phyloP scores from a whole-genome alignment of 768 basidiomycete species.

The Crucibulum laeve region DNA sequence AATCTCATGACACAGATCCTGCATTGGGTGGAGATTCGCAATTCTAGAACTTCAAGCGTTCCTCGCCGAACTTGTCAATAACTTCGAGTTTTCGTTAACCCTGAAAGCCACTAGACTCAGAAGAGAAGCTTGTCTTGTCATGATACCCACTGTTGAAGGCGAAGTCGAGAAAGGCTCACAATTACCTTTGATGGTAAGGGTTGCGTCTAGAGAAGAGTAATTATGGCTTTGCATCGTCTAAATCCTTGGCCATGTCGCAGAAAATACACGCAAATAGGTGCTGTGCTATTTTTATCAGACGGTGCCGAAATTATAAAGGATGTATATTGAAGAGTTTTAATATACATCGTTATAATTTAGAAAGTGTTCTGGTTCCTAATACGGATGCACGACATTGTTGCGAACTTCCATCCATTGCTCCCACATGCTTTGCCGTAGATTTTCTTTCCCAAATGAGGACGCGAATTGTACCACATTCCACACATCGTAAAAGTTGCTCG shows the following conservation, averaged over 20 bases:
- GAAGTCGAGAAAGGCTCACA: conserved; percentile 36
- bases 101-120: conserved; percentile 28
- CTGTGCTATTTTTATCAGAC: too few species aligned
- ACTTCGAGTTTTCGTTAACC: conserved; percentile 48
- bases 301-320: too few species aligned
- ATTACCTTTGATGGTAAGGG: conserved; percentile 32
- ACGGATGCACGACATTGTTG: background rate
- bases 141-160: conserved; percentile 39
- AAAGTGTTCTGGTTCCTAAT: too few species aligned
- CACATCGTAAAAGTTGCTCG: conserved; percentile 73
- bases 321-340: too few species aligned
- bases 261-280: too few species aligned
- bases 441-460: conserved; percentile 35
- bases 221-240: too few species aligned
- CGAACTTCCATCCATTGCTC: conserved; percentile 25
- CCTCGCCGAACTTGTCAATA: conserved; percentile 47
- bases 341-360: too few species aligned
- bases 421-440: conserved; percentile 34
- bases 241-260: too few species aligned
- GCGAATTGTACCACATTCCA: conserved; percentile 54
- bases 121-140: conserved; percentile 33
- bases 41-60: conserved; percentile 55
- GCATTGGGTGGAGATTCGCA: conserved; percentile 36
- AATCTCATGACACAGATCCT: conserved; percentile 15
- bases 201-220: conserved; percentile 22